These are phyloP conservation scores for Chaetomium tenue DNA, from an alignment of 495 filamentous ascomycete species.

Conservation along the genomic window DNA sequence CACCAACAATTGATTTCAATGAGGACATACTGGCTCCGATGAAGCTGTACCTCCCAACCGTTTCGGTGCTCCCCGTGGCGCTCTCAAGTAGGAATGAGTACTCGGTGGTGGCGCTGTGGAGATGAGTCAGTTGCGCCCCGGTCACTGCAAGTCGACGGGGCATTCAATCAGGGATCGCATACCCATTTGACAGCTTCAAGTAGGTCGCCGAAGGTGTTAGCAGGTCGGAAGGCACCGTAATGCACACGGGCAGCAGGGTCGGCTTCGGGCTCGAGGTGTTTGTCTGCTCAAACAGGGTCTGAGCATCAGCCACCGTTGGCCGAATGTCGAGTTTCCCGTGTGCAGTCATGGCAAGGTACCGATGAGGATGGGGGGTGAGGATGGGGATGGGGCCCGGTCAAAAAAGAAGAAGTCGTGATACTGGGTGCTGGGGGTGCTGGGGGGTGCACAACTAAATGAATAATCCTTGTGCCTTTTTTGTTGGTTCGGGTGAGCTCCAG, in stretches of 20 bases:
- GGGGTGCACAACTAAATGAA: background rate
- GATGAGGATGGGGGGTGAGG: background rate
- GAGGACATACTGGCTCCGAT: constrained; percentile 66
- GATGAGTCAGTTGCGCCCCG: constrained; percentile 15
- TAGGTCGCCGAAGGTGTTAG: constrained; percentile 90
- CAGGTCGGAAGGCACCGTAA: constrained; percentile 84
- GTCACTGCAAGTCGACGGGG: background rate
- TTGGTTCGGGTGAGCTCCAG: background rate
- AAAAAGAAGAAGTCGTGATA: background rate
- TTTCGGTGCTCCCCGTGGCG: constrained; percentile 88
- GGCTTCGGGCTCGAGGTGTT: constrained; percentile 37
- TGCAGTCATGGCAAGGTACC: constrained; percentile 22
- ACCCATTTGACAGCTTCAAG: constrained; percentile 64
- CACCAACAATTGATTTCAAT: background rate
- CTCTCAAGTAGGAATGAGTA: constrained; percentile 91
- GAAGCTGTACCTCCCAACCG: constrained; percentile 90
- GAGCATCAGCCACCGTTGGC: constrained; percentile 31
- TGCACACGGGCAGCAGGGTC: constrained; percentile 82
- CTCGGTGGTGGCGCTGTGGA: constrained; percentile 61
- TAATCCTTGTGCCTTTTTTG: constrained; percentile 7
- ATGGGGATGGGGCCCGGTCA: background rate
- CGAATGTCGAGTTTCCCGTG: constrained; percentile 32
- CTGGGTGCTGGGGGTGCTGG: background rate
- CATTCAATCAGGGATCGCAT: constrained; percentile 9
- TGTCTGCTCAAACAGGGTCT: constrained; percentile 31